A percentile compares a stretch with the other conserved stretches of the same genome.
Evolutionary conservation across 306 rosid species (phyloP).

Genomic region (Crataegus laevigata): DNA sequence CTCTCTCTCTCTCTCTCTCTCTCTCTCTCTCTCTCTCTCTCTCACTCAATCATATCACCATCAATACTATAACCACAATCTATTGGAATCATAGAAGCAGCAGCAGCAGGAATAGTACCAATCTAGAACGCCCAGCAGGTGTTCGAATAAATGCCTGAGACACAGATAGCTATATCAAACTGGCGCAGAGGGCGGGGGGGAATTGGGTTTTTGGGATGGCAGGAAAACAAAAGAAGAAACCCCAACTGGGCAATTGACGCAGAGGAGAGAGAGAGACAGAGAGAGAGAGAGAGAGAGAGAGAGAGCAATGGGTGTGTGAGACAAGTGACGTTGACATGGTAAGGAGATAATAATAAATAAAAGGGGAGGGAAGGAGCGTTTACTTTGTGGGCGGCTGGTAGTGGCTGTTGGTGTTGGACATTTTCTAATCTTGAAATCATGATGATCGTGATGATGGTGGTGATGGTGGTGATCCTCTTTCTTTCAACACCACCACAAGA

Average conservation of each 20-base stretch:
- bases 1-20: neutral
- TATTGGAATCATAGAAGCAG: neutral
- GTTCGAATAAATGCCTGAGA: neutral
- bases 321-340: neutral
- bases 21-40: neutral
- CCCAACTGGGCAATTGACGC: constrained; percentile 8
- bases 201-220: neutral
- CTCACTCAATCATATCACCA: neutral
- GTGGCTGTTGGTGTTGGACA: constrained; percentile 23
- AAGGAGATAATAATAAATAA: neutral
- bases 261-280: rapidly evolving
- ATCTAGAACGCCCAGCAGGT: neutral
- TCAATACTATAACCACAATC: neutral
- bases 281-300: no score
- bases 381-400: constrained; percentile 36
- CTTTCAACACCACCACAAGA: neutral
- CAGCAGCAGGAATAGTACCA: neutral
- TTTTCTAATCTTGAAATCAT: constrained; percentile 6
- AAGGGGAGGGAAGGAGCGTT: constrained; percentile 13
- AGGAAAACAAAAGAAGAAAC: neutral
- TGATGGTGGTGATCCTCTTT: neutral
- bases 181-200: neutral
- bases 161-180: neutral
- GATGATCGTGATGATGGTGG: neutral
- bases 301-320: neutral